Evolutionary conservation across 495 filamentous ascomycete genomes (phyloP).

Genomic region (Penicillium tannophilum): DNA sequence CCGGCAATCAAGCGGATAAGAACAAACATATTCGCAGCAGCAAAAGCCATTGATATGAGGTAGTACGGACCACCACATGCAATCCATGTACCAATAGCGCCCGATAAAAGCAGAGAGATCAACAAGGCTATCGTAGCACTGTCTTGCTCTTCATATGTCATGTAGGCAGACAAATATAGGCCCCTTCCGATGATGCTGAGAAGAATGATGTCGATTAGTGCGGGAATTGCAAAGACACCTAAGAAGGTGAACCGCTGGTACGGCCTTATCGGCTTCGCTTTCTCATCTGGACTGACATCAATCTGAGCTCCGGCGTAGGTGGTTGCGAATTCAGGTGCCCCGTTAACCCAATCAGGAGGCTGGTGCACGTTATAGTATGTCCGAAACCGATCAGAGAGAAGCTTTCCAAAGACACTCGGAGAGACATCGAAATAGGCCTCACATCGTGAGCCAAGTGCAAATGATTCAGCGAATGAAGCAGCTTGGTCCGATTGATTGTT

Average conservation of each 20-base stretch:
- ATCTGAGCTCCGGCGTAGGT: constrained; percentile 57
- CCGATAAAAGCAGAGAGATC: constrained; percentile 57
- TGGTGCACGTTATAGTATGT: constrained; percentile 50
- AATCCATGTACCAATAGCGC: constrained; percentile 62
- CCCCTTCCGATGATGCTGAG: constrained; percentile 59
- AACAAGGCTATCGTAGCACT: constrained; percentile 60
- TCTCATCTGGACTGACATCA: constrained; percentile 55
- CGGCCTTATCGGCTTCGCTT: constrained; percentile 43
- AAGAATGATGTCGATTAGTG: constrained; percentile 60
- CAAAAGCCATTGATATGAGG: constrained; percentile 60
- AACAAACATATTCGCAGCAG: constrained; percentile 62
- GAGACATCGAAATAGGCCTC: constrained; percentile 61
- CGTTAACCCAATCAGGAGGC: constrained; percentile 55
- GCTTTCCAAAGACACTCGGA: constrained; percentile 55
- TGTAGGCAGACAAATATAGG: constrained; percentile 57
- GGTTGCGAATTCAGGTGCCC: constrained; percentile 52
- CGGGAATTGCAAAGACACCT: constrained; percentile 62
- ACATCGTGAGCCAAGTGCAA: constrained; percentile 61
- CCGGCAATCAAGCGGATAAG: constrained; percentile 60
- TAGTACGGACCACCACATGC: constrained; percentile 61
- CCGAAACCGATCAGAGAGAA: constrained; percentile 56
- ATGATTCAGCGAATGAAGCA: constrained; percentile 61
- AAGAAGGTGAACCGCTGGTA: constrained; percentile 60
- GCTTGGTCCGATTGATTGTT: constrained; percentile 60
- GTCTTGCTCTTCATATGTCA: constrained; percentile 50